phyloP scores from a whole-genome alignment of 2,329 filamentous ascomycete genomes.

The Leptographium radiaticola region DNA sequence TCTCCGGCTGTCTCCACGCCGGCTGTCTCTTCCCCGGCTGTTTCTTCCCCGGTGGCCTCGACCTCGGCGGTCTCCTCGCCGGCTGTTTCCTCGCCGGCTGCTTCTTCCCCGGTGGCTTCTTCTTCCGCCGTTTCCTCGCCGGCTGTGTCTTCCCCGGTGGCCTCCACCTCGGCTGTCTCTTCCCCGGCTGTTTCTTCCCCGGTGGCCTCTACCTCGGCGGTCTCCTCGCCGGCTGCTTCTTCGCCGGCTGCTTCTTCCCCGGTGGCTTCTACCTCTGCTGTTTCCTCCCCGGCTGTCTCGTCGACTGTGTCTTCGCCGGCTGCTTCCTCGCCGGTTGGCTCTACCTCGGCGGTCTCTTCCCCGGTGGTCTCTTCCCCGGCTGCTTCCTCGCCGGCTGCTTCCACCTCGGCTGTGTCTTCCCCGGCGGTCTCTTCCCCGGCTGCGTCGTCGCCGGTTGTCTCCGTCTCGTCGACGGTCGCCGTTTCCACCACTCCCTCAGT shows the following conservation, averaged over 20 bases:
- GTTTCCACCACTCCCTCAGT: neutral
- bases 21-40: neutral
- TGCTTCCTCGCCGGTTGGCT: no score
- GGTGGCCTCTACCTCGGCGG: conserved; percentile 1
- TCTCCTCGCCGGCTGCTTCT: neutral
- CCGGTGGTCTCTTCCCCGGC: neutral
- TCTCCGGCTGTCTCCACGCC: neutral
- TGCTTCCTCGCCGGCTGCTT: neutral
- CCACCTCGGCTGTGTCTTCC: neutral
- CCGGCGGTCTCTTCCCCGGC: neutral
- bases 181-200: no score
- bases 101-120: no score
- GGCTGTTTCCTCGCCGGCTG: no score
- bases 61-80: neutral
- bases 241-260: no score
- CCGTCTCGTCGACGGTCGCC: neutral
- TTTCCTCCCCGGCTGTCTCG: no score
- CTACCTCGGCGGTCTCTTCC: no score
- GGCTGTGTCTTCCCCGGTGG: no score
- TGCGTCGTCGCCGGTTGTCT: neutral
- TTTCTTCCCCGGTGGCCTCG: neutral
- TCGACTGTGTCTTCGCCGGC: no score
- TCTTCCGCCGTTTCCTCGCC: no score
- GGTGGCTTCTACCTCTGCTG: no score
- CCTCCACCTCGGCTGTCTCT: neutral